Evolutionary conservation across 1,284 basidiomycete species (phyloP).

Genomic region (Ganoderma lucidum): DNA sequence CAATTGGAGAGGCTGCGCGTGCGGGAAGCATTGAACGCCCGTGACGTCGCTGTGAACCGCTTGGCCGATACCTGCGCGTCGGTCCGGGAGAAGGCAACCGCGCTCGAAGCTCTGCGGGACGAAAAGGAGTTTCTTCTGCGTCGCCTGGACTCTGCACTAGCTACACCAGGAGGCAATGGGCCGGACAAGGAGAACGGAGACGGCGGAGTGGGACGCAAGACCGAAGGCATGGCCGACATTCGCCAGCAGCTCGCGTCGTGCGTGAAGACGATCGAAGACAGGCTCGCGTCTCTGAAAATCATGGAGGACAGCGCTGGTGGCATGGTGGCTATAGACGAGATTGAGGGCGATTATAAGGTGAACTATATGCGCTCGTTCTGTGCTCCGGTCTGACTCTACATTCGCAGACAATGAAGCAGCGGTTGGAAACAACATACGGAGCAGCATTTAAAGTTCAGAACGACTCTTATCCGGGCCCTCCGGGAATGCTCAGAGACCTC

Average conservation of each 20-base stretch:
- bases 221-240: conserved; percentile 29
- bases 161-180: not conserved
- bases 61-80: conserved; percentile 69
- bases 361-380: not conserved
- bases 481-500: conserved; percentile 14
- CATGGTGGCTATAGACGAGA: conserved; percentile 10
- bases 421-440: not conserved
- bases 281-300: conserved; percentile 42
- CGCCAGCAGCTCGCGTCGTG: conserved; percentile 47
- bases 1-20: conserved; percentile 64
- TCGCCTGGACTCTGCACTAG: conserved; percentile 28
- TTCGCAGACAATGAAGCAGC: conserved; percentile 1
- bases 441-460: not conserved
- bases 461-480: not conserved
- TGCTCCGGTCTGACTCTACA: too few relatives aligned
- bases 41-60: conserved; percentile 68
- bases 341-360: conserved; percentile 24
- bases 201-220: not conserved
- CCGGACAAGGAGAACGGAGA: conserved; percentile 14
- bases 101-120: conserved; percentile 57
- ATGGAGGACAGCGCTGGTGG: conserved; percentile 14
- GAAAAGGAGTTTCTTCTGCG: conserved; percentile 44
- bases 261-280: conserved; percentile 50
- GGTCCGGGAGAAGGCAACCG: conserved; percentile 63
- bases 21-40: conserved; percentile 65